These are phyloP conservation scores for Aeschynomene evenia DNA, from an alignment of 306 rosid species.

Conservation along the genomic window DNA sequence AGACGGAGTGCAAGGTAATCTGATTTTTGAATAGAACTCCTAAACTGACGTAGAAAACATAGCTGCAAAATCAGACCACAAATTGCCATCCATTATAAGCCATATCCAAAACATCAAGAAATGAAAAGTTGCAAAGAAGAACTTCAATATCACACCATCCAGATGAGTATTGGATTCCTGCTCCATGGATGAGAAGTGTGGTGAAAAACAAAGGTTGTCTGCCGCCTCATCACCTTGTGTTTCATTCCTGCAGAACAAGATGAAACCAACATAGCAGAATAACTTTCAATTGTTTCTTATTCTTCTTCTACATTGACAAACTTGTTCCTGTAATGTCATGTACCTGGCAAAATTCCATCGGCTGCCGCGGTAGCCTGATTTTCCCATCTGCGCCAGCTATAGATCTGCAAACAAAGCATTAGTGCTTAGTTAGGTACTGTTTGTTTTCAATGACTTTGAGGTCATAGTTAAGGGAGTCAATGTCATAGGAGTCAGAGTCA, in stretches of 20 bases:
- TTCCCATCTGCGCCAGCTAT: slow-evolving; percentile 98
- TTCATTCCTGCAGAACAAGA: slow-evolving; percentile 50
- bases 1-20: slow-evolving; percentile 94
- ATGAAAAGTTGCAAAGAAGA: not conserved
- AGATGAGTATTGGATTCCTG: slow-evolving; percentile 75
- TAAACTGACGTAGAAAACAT: slow-evolving; percentile 86
- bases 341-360: slow-evolving; percentile 71
- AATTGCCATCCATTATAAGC: slow-evolving; percentile 13
- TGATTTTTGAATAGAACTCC: slow-evolving; percentile 75
- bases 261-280: not conserved
- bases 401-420: slow-evolving; percentile 71
- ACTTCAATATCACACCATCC: slow-evolving; percentile 70
- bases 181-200: slow-evolving; percentile 99
- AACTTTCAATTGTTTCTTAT: slow-evolving; percentile 10
- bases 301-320: not conserved
- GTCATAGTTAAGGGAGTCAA: no score
- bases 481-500: no score
- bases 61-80: slow-evolving; percentile 63
- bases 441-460: no score
- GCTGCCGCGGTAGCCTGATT: slow-evolving; percentile 47
- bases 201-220: slow-evolving; percentile 84
- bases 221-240: slow-evolving; percentile 84
- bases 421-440: no score
- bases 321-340: slow-evolving; percentile 1
- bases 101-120: slow-evolving; percentile 5